Evolutionary conservation across 208 protist species (phyloP).

Genomic region (Lotmaria passim): DNA sequence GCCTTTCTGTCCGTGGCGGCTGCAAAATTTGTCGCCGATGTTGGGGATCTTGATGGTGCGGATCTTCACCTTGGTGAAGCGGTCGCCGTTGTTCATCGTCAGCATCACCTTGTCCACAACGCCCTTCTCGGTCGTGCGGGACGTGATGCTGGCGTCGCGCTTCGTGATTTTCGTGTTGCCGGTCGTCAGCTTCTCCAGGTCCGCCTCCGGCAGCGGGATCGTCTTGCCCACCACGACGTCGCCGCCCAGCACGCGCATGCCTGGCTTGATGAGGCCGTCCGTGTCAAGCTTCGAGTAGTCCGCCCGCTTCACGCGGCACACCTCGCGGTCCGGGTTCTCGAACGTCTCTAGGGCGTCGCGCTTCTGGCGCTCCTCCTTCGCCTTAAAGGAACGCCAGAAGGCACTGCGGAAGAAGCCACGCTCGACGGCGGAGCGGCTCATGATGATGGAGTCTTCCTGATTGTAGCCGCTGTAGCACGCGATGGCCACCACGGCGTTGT

Average conservation of each 20-base stretch:
- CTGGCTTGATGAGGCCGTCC: conserved; percentile 94
- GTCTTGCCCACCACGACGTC: conserved; percentile 96
- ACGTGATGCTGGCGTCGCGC: conserved; percentile 80
- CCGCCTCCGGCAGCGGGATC: conserved; percentile 40
- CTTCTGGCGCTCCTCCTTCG: conserved; percentile 81
- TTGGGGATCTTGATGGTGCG: conserved; percentile 95
- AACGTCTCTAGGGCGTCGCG: conserved; percentile 88
- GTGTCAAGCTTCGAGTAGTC: conserved; percentile 97
- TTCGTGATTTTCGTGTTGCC: conserved; percentile 78
- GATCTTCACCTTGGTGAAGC: conserved; percentile 95
- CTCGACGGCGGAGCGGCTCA: conserved; percentile 98
- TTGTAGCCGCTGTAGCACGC: conserved; percentile 99
- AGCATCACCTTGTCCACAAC: conserved; percentile 96
- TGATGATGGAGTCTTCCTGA: conserved; percentile 99
- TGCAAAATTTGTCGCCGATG: conserved; percentile 99
- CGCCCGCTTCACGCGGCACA: conserved; percentile 82
- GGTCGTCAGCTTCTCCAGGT: conserved; percentile 72
- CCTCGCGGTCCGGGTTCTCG: conserved; percentile 91
- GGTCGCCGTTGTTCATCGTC: conserved; percentile 92
- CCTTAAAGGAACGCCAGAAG: conserved; percentile 91
- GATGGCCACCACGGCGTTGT: conserved; percentile 99
- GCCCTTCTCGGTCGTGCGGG: conserved; percentile 91
- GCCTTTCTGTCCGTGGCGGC: conserved; percentile 99
- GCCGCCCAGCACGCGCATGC: conserved; percentile 82
- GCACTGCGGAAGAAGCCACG: conserved; percentile 96